Conservation (phyloP, 75 land plant genomes). For the Pinus tabuliformis region DNA sequence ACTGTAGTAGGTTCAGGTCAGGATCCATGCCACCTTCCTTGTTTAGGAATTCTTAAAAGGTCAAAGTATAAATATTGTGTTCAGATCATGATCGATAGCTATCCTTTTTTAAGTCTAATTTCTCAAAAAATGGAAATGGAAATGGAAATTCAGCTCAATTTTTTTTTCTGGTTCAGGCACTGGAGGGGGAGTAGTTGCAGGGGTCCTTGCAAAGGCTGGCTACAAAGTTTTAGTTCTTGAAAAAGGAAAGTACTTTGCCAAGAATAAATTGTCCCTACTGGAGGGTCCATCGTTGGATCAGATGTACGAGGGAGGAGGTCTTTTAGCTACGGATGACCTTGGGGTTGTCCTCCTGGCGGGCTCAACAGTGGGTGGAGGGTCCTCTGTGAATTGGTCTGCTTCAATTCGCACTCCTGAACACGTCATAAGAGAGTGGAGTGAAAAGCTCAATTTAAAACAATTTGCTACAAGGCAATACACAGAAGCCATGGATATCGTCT, state of each 20-base stretch:
- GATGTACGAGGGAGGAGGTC: conserved; percentile 64
- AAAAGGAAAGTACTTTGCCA: conserved; percentile 71
- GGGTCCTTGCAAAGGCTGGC: conserved; percentile 56
- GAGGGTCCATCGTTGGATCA: conserved; percentile 64
- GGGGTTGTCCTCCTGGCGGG: conserved; percentile 55
- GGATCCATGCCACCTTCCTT: too few relatives aligned
- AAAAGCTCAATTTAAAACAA: conserved; percentile 24
- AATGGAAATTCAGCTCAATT: too few relatives aligned
- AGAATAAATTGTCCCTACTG: conserved; percentile 45
- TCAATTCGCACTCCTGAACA: conserved; percentile 59
- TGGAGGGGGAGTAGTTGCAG: conserved; percentile 67
- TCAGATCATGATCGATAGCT: too few relatives aligned
- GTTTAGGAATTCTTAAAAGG: too few relatives aligned
- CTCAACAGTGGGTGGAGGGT: conserved; percentile 85
- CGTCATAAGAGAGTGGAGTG: conserved; percentile 64
- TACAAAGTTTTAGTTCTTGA: conserved; percentile 83
- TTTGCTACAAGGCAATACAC: conserved; percentile 42
- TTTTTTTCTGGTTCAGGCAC: conserved; percentile 20
- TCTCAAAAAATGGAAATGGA: too few relatives aligned
- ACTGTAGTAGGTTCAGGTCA: conserved; percentile 70
- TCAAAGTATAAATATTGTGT: too few relatives aligned
- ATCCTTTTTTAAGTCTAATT: too few relatives aligned
- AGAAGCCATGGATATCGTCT: conserved; percentile 58
- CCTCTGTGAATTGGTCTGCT: conserved; percentile 82
- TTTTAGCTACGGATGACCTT: conserved; percentile 51